phyloP scores from a whole-genome alignment of 1,284 basidiomycete genomes.

The Apiotrichum gracile region DNA sequence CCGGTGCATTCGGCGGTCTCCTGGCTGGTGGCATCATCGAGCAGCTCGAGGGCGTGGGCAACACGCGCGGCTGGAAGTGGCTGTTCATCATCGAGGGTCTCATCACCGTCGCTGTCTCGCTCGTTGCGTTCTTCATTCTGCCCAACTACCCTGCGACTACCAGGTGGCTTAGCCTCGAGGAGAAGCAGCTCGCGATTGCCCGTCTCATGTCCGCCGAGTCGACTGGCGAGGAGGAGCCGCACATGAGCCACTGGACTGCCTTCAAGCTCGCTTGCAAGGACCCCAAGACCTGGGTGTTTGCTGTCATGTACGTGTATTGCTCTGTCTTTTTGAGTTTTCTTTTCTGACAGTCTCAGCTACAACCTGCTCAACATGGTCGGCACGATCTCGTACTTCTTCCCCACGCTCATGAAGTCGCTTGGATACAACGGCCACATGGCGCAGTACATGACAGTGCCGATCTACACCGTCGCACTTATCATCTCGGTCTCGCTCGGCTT shows the following conservation, averaged over 20 bases:
- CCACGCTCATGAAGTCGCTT: constrained; percentile 38
- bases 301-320: background rate
- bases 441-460: constrained; percentile 49
- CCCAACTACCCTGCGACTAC: constrained; percentile 43
- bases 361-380: constrained; percentile 39
- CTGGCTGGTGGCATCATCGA: constrained; percentile 39
- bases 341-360: constrained; percentile 16
- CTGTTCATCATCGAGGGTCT: constrained; percentile 44
- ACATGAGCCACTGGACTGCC: constrained; percentile 22
- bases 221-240: constrained; percentile 23
- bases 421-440: constrained; percentile 39
- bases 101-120: constrained; percentile 34
- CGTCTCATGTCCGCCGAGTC: constrained; percentile 21
- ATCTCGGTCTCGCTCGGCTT: constrained; percentile 37
- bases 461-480: constrained; percentile 46
- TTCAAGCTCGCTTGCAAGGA: constrained; percentile 27
- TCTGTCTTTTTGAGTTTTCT: background rate
- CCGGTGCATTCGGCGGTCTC: constrained; percentile 43
- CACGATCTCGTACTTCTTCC: constrained; percentile 48
- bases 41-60: constrained; percentile 27
- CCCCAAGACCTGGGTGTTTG: constrained; percentile 35
- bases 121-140: constrained; percentile 40
- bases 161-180: constrained; percentile 34
- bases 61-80: constrained; percentile 37
- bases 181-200: constrained; percentile 22